Evolutionary conservation across 495 filamentous ascomycete genomes (phyloP).

Genomic region (Neurospora sp.): DNA sequence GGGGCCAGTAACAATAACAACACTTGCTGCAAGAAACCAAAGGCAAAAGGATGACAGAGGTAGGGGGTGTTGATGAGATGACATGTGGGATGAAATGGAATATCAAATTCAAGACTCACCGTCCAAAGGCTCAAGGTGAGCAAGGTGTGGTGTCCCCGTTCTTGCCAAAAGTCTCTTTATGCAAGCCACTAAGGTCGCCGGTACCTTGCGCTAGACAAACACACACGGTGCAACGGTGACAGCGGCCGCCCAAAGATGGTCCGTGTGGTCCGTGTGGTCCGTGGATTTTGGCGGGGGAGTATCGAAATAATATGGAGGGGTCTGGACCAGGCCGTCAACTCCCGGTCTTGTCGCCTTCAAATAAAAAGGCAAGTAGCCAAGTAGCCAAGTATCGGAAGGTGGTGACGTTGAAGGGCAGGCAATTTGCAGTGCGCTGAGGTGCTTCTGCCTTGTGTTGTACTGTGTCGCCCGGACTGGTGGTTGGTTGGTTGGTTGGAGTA

Average conservation of each 20-base stretch:
- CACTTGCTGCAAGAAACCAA: not conserved
- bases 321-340: not conserved
- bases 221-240: not conserved
- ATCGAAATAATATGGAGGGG: not conserved
- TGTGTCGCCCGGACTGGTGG: slow-evolving; percentile 6
- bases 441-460: not conserved
- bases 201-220: not conserved
- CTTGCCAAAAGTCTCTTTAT: not conserved
- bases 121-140: not conserved
- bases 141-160: not conserved
- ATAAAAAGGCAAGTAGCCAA: not conserved
- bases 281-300: not conserved
- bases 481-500: not conserved
- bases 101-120: not conserved
- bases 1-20: not conserved
- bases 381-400: not conserved
- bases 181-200: not conserved
- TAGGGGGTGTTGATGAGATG: not conserved
- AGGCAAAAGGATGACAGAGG: not conserved
- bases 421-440: not conserved
- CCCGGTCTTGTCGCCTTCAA: not conserved
- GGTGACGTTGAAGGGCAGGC: not conserved
- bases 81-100: not conserved
- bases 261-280: not conserved
- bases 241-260: not conserved